A percentile compares a stretch with the other conserved stretches of the same genome.
phyloP scores from a whole-genome alignment of 2,329 filamentous ascomycete genomes.

The Bipolaris zeicola region DNA sequence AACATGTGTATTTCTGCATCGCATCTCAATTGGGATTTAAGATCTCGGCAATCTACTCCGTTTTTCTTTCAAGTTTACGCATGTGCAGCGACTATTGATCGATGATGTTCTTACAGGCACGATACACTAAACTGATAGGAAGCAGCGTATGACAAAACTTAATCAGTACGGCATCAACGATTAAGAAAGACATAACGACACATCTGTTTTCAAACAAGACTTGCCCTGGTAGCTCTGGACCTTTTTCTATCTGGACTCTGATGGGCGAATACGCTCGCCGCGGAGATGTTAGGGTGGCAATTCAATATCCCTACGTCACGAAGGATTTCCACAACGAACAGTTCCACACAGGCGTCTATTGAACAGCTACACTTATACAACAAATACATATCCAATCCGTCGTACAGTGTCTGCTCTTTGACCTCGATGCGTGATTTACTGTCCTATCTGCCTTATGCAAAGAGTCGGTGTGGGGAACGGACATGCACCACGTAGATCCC shows the following conservation, averaged over 20 bases:
- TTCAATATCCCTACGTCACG: not conserved
- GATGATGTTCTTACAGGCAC: not conserved
- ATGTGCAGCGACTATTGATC: not conserved
- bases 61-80: not conserved
- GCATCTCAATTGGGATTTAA: constrained; percentile 7
- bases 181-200: no score
- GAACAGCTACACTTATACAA: not conserved
- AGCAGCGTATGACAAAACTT: no score
- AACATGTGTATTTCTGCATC: not conserved
- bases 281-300: not conserved
- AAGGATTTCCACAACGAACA: not conserved
- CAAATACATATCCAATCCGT: no score
- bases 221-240: no score
- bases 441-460: not conserved
- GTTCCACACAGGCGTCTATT: not conserved
- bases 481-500: constrained; percentile 3
- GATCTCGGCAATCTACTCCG: not conserved
- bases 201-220: no score
- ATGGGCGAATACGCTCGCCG: not conserved
- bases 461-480: constrained; percentile 6
- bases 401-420: no score
- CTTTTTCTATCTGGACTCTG: not conserved
- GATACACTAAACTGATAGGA: no score
- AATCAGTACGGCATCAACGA: no score
- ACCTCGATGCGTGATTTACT: not conserved